Evolutionary conservation across 2,329 filamentous ascomycete genomes (phyloP).

Genomic region (Mycocentrospora acerina): DNA sequence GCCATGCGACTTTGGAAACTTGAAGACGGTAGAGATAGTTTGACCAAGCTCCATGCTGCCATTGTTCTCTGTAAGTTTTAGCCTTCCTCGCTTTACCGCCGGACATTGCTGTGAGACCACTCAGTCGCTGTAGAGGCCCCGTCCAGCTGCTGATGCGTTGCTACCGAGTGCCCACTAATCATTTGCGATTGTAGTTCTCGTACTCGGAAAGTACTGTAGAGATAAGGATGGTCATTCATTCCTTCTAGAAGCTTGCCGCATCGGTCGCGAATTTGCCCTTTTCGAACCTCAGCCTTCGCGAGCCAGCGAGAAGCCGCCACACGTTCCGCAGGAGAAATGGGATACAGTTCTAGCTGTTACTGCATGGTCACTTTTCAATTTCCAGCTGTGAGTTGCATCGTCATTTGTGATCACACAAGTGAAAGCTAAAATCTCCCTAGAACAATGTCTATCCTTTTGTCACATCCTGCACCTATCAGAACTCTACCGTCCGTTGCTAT

Average conservation of each 20-base stretch:
- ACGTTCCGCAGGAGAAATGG: slow-evolving; percentile 22
- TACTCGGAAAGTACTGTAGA: slow-evolving; percentile 33
- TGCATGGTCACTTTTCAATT: slow-evolving; percentile 36
- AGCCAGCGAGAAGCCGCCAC: slow-evolving; percentile 7
- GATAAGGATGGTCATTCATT: slow-evolving; percentile 33
- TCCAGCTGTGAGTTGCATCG: slow-evolving; percentile 28
- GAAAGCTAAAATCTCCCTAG: slow-evolving; percentile 14
- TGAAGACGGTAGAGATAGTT: slow-evolving; percentile 20
- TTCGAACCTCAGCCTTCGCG: slow-evolving; percentile 17
- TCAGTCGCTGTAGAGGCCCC: not conserved
- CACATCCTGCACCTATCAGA: slow-evolving; percentile 22
- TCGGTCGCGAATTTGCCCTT: slow-evolving; percentile 24
- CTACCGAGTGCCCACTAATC: not conserved
- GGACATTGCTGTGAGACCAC: not conserved
- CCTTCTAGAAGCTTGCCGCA: slow-evolving; percentile 28
- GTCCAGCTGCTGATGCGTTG: too few species aligned
- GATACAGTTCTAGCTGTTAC: slow-evolving; percentile 24
- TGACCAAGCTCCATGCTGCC: slow-evolving; percentile 30
- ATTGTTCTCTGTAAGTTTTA: slow-evolving; percentile 24
- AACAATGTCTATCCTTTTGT: slow-evolving; percentile 30
- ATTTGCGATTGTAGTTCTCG: slow-evolving; percentile 11
- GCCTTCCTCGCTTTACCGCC: too few species aligned
- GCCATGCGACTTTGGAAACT: slow-evolving; percentile 31
- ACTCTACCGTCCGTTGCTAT: slow-evolving; percentile 24
- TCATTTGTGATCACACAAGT: not conserved